These are phyloP conservation scores for Vinca minor DNA, from an alignment of 257 asterid species.

Conservation along the genomic window DNA sequence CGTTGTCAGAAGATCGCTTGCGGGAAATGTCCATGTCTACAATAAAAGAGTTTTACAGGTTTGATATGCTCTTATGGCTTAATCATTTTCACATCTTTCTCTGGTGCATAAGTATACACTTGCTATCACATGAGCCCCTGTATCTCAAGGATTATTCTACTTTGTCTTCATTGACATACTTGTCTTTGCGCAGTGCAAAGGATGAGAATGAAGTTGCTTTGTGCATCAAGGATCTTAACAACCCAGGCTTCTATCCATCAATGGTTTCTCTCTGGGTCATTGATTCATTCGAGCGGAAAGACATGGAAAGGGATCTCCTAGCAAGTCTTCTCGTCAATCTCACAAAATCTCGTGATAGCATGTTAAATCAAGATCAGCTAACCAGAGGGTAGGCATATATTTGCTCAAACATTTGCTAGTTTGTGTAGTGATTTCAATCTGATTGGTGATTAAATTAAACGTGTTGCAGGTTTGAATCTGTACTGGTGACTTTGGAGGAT, in stretches of 20 bases:
- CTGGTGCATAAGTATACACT: neutral
- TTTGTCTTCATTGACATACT: neutral
- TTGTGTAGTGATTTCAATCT: conserved; percentile 1
- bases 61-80: conserved; percentile 10
- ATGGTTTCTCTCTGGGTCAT: conserved; percentile 77
- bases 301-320: conserved; percentile 58
- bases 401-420: neutral
- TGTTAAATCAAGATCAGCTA: conserved; percentile 57
- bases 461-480: conserved; percentile 32
- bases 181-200: conserved; percentile 51
- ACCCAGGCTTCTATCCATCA: conserved; percentile 67
- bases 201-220: too few species aligned
- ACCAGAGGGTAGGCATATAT: conserved; percentile 53
- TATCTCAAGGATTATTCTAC: neutral
- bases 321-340: conserved; percentile 65
- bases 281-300: conserved; percentile 90
- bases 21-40: too few species aligned
- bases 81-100: conserved; percentile 1
- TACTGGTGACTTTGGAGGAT: conserved; percentile 34
- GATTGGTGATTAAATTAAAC: conserved; percentile 3
- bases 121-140: neutral
- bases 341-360: conserved; percentile 43
- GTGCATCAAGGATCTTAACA: too few species aligned
- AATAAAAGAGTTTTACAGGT: conserved; percentile 89
- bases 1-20: conserved; percentile 51